These are phyloP conservation scores for Elongisporangium prolatum DNA, from an alignment of 352 stramenopile genomes.

Conservation along the genomic window DNA sequence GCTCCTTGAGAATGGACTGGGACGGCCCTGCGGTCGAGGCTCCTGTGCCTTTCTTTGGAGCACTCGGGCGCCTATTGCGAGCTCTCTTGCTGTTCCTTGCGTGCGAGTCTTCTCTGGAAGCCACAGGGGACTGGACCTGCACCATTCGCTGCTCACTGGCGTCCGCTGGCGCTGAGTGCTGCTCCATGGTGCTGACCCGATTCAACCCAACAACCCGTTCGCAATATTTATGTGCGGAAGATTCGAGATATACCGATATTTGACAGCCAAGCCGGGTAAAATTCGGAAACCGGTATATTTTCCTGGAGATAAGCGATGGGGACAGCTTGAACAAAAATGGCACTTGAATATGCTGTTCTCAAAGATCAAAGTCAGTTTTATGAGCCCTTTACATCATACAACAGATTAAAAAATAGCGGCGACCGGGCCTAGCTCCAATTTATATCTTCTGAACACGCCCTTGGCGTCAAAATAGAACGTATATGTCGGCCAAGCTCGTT, in stretches of 20 bases:
- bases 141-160: neutral
- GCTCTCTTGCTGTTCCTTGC: neutral
- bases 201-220: no score
- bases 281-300: no score
- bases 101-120: neutral
- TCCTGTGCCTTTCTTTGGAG: neutral
- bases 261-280: no score
- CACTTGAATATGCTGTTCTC: slow-evolving; percentile 24
- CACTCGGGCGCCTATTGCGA: neutral
- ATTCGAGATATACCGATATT: no score
- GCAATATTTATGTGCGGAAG: no score
- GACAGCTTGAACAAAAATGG: no score
- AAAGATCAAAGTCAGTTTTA: slow-evolving; percentile 14
- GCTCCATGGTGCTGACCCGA: neutral
- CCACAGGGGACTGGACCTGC: neutral
- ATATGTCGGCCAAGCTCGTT: neutral
- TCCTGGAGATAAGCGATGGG: no score
- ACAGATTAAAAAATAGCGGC: slow-evolving; percentile 17
- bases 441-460: slow-evolving; percentile 21
- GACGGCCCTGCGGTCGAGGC: slow-evolving; percentile 2
- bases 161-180: neutral
- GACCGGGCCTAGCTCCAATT: slow-evolving; percentile 20
- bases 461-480: slow-evolving; percentile 6
- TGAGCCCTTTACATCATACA: slow-evolving; percentile 15
- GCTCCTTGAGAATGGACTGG: slow-evolving; percentile 19